Evolutionary conservation across 345 rosid genomes (phyloP), one percentile per base, ranked within the genome.

Genomic region (Citrus mangshanensis): DNA sequence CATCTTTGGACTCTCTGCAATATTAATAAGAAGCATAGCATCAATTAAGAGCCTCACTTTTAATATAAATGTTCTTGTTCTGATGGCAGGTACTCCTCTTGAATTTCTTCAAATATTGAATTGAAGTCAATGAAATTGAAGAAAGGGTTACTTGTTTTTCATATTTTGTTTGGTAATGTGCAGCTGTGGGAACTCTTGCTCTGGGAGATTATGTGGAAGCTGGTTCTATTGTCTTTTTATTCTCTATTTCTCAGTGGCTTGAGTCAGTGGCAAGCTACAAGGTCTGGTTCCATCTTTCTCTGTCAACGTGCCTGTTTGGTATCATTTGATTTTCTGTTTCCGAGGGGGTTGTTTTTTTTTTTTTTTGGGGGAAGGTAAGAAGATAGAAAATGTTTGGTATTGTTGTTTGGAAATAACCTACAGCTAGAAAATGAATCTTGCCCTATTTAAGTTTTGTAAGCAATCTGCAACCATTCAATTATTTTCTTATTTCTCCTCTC

Each of bases 241-340:
- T 94, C 89, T 83, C 93, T 35, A 85, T 88, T 72, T 93, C 97
- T 0, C 91, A 89, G 66, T 96, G 99, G 99, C 97, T 96, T 16
- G 92, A 96, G 68, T 79, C 97, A 49, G 88, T 92, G 60, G 97
- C 99, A 82, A 82, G 97, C 89, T 91, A 91, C 82, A 96, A 91
- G 97, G 98, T 93, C 79, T 13, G 73, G 61, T 62, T 3, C 19
- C 27, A 24, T 34, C 38, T 69, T n/a, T 1, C 4, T 54, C 24
- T 21, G 13, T 42, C 12, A 42, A 42, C 4, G 0, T 42, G 46
- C 49, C 49, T 10, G 16, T 42, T 42, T 10, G 49, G 49, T 2
- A 12, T 42, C 49, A 3, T 42, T 3, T 42, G 46, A 42, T 10
- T 42, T 42, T 42, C 16, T 38, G 7, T 13, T 30, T 63, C 19